Conservation (phyloP, 1,284 basidiomycete species). For the Cryptococcus neoformans region DNA sequence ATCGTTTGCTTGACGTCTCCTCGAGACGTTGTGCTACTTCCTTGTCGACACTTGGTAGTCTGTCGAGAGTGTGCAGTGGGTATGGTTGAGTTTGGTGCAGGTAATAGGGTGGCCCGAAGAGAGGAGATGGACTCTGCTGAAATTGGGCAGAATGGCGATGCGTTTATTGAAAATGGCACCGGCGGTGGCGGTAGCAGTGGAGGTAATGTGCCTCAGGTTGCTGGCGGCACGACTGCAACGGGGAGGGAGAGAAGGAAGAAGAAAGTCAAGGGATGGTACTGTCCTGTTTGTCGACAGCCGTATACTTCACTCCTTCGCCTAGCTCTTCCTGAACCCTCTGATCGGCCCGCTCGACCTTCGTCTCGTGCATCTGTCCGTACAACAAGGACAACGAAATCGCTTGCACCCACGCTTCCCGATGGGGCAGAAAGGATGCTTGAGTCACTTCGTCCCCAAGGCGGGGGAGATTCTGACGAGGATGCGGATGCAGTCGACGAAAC, state of each 20-base stretch:
- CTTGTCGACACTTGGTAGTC: conserved; percentile 84
- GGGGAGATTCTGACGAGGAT: conserved; percentile 21
- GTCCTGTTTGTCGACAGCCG: conserved; percentile 86
- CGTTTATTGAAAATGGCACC: conserved; percentile 22
- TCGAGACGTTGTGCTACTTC: conserved; percentile 81
- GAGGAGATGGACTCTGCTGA: conserved; percentile 35
- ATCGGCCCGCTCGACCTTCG: conserved; percentile 18
- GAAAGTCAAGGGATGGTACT: conserved; percentile 92
- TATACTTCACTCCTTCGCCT: conserved; percentile 83
- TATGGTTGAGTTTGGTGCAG: conserved; percentile 92
- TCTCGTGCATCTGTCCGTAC: conserved; percentile 23
- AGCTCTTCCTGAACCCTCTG: conserved; percentile 64
- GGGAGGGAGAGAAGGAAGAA: conserved; percentile 63
- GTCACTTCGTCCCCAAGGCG: conserved; percentile 26
- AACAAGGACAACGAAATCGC: conserved; percentile 22
- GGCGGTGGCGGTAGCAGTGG: conserved; percentile 16
- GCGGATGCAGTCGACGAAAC: conserved; percentile 13
- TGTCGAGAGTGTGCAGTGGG: conserved; percentile 88
- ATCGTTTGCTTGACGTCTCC: conserved; percentile 80
- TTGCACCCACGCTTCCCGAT: conserved; percentile 46
- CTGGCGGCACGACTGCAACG: conserved; percentile 42
- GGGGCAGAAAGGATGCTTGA: conserved; percentile 49
- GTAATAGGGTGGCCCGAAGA: conserved; percentile 68
- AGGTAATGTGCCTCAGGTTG: conserved; percentile 38
- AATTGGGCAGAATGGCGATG: conserved; percentile 16